phyloP scores from a whole-genome alignment of 83 land plant species.

The Larix sibirica region DNA sequence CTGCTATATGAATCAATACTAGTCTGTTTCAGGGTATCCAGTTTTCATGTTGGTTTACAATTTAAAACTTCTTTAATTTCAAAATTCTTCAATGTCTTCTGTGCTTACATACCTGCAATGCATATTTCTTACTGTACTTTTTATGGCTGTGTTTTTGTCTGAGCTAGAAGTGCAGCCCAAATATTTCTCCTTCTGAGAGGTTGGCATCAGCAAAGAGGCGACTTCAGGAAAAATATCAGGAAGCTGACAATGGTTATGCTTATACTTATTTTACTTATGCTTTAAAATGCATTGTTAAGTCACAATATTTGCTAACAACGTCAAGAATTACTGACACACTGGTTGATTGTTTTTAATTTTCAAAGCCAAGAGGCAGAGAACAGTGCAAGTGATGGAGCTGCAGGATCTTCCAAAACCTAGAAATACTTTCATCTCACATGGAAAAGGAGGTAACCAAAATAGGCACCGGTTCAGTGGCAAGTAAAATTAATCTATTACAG shows the following conservation, averaged over 20 bases:
- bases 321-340: background rate
- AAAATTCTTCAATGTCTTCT: no score
- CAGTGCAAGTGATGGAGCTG: conserved; percentile 12
- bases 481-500: background rate
- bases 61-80: background rate
- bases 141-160: background rate
- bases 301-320: no score
- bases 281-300: no score
- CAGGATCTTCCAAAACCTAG: conserved; percentile 12
- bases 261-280: background rate
- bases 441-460: background rate
- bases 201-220: background rate
- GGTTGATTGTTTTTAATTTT: conserved; percentile 1
- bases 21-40: background rate
- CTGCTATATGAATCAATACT: background rate
- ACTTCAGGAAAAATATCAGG: conserved; percentile 14
- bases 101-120: background rate
- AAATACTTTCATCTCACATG: conserved; percentile 11
- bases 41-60: background rate
- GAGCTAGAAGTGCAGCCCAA: background rate
- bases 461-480: background rate
- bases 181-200: conserved; percentile 6
- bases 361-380: conserved; percentile 11
- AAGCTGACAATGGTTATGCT: conserved; percentile 10
- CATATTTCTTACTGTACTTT: background rate